These are phyloP conservation scores for Fagopyrum esculentum DNA, from an alignment of 148 eudicot genomes.

Conservation along the genomic window DNA sequence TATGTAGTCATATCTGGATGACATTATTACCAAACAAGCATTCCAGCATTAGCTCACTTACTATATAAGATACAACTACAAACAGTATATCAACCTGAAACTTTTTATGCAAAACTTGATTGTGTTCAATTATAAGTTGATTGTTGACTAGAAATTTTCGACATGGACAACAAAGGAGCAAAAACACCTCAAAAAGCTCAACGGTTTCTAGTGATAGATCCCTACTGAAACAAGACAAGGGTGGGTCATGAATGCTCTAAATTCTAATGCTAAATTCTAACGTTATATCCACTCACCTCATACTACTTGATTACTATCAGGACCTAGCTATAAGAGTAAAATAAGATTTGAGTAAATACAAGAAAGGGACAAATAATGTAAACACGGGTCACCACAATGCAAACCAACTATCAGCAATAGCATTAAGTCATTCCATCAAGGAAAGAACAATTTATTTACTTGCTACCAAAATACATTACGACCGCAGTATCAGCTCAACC, in stretches of 20 bases:
- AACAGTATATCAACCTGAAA: background rate
- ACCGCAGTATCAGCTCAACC: slow-evolving; percentile 5
- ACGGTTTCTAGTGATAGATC: background rate
- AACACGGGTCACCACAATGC: background rate
- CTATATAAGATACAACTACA: background rate
- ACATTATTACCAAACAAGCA: too few relatives aligned
- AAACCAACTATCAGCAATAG: slow-evolving; percentile 1
- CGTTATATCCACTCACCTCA: background rate
- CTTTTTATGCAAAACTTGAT: background rate
- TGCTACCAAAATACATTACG: background rate
- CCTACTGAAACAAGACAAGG: background rate
- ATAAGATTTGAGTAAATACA: background rate
- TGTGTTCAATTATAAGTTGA: background rate
- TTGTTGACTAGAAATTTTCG: background rate
- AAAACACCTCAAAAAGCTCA: background rate
- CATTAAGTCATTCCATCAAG: background rate
- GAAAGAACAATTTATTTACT: background rate
- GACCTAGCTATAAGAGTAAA: background rate
- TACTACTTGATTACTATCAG: background rate
- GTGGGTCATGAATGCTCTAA: background rate
- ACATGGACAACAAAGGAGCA: background rate
- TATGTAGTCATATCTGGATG: too few relatives aligned
- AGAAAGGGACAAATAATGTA: background rate
- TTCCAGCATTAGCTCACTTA: too few relatives aligned
- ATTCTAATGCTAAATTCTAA: background rate